Conservation (phyloP, 176 grass and related monocot species). For the Poa annua region DNA sequence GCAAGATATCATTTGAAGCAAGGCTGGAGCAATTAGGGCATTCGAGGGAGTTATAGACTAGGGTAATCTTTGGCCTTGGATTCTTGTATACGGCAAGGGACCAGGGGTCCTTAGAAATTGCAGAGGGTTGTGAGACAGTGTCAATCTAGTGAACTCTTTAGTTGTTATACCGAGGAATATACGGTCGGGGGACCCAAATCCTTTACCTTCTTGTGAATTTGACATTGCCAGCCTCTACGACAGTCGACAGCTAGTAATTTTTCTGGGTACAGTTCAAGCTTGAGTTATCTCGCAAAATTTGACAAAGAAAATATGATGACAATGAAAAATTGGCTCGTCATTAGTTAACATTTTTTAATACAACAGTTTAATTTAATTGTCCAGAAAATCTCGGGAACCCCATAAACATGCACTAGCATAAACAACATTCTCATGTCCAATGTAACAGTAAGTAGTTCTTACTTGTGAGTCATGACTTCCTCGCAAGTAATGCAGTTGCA, state of each 20-base stretch:
- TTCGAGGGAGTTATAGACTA: not conserved
- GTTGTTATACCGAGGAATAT: not conserved
- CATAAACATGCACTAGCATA: not conserved
- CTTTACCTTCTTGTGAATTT: not conserved
- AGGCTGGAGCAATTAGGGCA: not conserved
- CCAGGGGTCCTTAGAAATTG: not conserved
- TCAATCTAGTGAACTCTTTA: not conserved
- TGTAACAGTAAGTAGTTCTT: constrained; percentile 27
- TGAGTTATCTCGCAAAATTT: not conserved
- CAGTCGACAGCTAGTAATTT: not conserved
- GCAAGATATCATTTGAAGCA: not conserved
- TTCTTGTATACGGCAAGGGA: not conserved
- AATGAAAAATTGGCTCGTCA: not conserved
- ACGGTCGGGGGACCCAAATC: not conserved
- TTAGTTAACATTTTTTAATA: not conserved
- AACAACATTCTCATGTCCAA: constrained; percentile 10
- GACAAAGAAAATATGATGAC: constrained; percentile 11
- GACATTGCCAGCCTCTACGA: not conserved
- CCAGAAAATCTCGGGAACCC: not conserved
- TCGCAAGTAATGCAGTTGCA: constrained; percentile 43
- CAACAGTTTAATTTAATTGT: not conserved
- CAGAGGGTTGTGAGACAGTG: not conserved
- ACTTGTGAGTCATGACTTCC: constrained; percentile 26
- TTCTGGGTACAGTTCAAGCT: not conserved
- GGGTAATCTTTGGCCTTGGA: not conserved